Base-by-base conservation (phyloP, 305 asterid genomes). In the Coffea humblotiana region DNA sequence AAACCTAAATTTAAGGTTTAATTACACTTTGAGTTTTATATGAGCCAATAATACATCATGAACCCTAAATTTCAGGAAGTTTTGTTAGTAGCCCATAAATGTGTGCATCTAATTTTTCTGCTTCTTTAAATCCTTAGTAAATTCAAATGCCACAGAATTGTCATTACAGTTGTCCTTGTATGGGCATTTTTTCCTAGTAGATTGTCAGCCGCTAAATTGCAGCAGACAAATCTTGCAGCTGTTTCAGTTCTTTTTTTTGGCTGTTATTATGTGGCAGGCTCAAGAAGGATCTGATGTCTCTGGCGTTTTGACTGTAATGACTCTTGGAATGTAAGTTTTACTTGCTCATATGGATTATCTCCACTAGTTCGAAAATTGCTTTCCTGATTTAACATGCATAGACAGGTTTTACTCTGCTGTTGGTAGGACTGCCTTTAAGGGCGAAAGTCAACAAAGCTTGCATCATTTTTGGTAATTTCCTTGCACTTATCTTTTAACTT, bases 251-350 rank as follows among this genome's bases (percentile, higher is more conserved):
- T 61, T 35, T 80, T 32, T 27, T 78, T 58, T 52, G 58, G 49
- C 86, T 80, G 76, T 80, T 78, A 78, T 25, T 82, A 56, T 84
- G 76, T 80, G 83, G 77, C 89, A 96, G 99, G 96, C 98, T 78
- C 98, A 91, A 85, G 92, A 91, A 89, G 98, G 91, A 74, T 87
- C 92, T 84, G 91, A 82, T 68, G 71, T 89, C 79, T 96, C 99
- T 78, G 99, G 99, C 75, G 98, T 96, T 78, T 88, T 96, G 92
- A 87, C 99, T 27, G 98, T 96, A 88, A 96, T 96, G 99, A 92
- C 97, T 77, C 81, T 96, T 83, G 99, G 99, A 77, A 92, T 96
- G 99, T 96, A 92, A 83, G 99, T 84, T 60, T 81, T 72, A 16
- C n/a, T 76, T 56, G 68, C 75, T 86, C 80, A 52, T 70, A 29